A percentile compares a stretch with the other conserved stretches of the same genome.
phyloP scores from a whole-genome alignment of 495 filamentous ascomycete genomes.

The Chaetomium tenue region DNA sequence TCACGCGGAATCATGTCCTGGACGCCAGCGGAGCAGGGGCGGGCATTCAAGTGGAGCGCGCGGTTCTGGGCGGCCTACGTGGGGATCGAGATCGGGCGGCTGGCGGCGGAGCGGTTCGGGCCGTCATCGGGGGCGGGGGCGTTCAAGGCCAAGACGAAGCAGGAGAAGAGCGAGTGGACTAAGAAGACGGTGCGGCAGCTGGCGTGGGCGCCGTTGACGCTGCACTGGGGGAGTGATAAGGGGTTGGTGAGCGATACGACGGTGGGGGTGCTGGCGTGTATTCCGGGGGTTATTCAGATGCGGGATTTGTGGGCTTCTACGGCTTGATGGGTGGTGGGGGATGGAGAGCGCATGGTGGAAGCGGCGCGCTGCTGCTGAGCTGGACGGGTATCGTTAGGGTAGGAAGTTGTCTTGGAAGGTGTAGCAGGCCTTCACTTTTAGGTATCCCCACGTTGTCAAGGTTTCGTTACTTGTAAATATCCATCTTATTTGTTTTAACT shows the following conservation, averaged over 20 bases:
- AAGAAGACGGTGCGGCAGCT: slow-evolving; percentile 48
- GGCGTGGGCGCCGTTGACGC: slow-evolving; percentile 57
- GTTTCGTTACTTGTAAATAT: neutral
- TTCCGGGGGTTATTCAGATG: slow-evolving; percentile 67
- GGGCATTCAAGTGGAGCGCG: slow-evolving; percentile 69
- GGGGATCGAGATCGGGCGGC: slow-evolving; percentile 66
- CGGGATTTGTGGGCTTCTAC: slow-evolving; percentile 60
- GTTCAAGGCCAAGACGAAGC: slow-evolving; percentile 40
- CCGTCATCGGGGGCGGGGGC: slow-evolving; percentile 14
- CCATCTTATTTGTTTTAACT: neutral
- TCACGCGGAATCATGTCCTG: slow-evolving; percentile 64
- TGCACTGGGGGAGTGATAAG: slow-evolving; percentile 80
- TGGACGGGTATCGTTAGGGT: neutral
- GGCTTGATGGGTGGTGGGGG: slow-evolving; percentile 23
- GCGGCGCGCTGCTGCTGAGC: neutral
- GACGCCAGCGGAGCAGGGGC: slow-evolving; percentile 50
- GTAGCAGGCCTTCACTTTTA: neutral
- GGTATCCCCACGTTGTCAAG: neutral
- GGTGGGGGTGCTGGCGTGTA: slow-evolving; percentile 62
- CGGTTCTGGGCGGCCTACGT: slow-evolving; percentile 79
- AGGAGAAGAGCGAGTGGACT: slow-evolving; percentile 46
- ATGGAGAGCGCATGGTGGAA: too few species aligned
- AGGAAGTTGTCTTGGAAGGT: neutral
- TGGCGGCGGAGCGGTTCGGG: slow-evolving; percentile 52
- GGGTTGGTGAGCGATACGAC: slow-evolving; percentile 59